Percentiles rank a stretch among this genome's conserved stretches.
Evolutionary conservation across 1,284 basidiomycete species (phyloP).

Genomic region (Fomitopsis betulina): DNA sequence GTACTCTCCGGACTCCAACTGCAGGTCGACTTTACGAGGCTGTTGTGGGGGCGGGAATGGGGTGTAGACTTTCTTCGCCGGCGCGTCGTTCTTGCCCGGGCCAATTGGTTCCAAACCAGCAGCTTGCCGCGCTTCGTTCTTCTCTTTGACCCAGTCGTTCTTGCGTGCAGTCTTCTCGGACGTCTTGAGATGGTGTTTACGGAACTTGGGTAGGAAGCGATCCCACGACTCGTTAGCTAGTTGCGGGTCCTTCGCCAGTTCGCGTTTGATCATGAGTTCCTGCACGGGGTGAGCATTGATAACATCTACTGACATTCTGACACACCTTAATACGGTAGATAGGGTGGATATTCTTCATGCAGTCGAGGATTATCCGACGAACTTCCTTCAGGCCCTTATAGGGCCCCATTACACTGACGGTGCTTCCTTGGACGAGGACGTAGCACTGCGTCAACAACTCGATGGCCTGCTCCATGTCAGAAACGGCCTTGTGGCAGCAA

Average conservation of each 20-base stretch:
- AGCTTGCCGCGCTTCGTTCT: slow-evolving; percentile 54
- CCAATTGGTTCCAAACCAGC: slow-evolving; percentile 48
- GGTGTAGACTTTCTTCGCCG: slow-evolving; percentile 94
- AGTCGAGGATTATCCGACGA: slow-evolving; percentile 91
- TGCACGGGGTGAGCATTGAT: slow-evolving; percentile 26
- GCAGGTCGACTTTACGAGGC: slow-evolving; percentile 92
- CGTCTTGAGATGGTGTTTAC: slow-evolving; percentile 87
- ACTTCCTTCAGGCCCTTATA: slow-evolving; percentile 97
- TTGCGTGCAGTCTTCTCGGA: slow-evolving; percentile 89
- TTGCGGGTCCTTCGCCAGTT: slow-evolving; percentile 97
- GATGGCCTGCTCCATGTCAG: slow-evolving; percentile 67
- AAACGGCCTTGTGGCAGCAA: background rate
- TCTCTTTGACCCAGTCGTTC: slow-evolving; percentile 60
- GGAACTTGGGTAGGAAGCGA: slow-evolving; percentile 95
- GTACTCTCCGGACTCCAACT: slow-evolving; percentile 96
- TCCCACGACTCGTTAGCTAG: slow-evolving; percentile 95
- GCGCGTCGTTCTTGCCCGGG: slow-evolving; percentile 39
- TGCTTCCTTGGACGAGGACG: slow-evolving; percentile 96
- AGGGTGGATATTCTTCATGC: slow-evolving; percentile 99
- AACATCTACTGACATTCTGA: background rate
- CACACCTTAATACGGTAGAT: slow-evolving; percentile 97
- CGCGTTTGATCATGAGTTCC: slow-evolving; percentile 99
- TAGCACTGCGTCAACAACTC: slow-evolving; percentile 97
- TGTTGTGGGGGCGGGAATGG: slow-evolving; percentile 96
- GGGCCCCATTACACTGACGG: slow-evolving; percentile 96